phyloP scores from a whole-genome alignment of 1,284 basidiomycete species.

The Cryptococcus sp. region DNA sequence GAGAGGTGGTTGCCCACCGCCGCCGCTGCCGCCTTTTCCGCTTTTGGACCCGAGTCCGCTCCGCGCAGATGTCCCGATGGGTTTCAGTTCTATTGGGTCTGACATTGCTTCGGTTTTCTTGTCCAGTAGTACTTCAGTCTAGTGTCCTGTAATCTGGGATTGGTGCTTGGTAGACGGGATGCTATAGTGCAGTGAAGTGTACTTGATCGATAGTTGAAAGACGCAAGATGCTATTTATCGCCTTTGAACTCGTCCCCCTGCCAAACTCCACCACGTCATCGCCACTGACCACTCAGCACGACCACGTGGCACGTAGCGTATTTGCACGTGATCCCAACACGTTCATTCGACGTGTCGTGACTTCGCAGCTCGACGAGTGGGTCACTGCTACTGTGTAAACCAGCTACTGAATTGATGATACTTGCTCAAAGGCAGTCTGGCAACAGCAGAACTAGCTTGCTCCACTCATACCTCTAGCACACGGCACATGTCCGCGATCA shows the following conservation, averaged over 20 bases:
- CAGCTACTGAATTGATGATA: too few relatives aligned
- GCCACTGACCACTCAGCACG: too few relatives aligned
- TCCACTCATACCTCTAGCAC: too few relatives aligned
- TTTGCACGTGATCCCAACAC: neutral
- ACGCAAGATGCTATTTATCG: neutral
- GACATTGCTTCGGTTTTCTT: constrained; percentile 14
- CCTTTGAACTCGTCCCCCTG: neutral
- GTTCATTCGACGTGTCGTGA: neutral
- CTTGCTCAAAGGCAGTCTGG: too few relatives aligned
- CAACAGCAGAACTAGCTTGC: neutral
- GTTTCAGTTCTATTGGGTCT: constrained; percentile 32
- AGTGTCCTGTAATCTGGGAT: neutral
- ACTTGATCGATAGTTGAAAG: neutral
- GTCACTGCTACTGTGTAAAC: too few relatives aligned
- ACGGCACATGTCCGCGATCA: constrained; percentile 13
- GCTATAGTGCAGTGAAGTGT: neutral
- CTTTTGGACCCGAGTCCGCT: neutral
- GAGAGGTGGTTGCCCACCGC: constrained; percentile 11
- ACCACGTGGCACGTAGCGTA: too few relatives aligned
- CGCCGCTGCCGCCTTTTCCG: neutral
- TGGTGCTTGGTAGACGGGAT: neutral
- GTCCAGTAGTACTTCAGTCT: neutral
- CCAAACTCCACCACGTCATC: too few relatives aligned
- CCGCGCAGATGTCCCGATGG: constrained; percentile 21
- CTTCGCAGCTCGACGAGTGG: neutral